Conservation (phyloP, 805 yeast genomes). For the Lachancea kluyveri region DNA sequence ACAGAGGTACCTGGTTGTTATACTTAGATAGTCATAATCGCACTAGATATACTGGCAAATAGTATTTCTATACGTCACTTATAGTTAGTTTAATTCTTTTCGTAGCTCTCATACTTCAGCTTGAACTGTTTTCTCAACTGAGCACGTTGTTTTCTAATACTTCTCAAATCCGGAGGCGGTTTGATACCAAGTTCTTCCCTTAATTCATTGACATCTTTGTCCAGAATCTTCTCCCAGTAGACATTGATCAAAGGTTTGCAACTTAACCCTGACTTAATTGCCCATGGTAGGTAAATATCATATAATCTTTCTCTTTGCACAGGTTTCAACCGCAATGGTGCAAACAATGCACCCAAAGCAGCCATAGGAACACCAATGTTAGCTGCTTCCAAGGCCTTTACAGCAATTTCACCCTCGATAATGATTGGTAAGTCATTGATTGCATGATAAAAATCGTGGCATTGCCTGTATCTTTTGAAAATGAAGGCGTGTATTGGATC, state of each 20-base stretch:
- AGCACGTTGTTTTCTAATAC: conserved; percentile 40
- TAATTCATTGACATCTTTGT: conserved; percentile 64
- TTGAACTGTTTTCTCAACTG: conserved; percentile 20
- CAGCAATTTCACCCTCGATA: conserved; percentile 94
- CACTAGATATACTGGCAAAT: conserved; percentile 1
- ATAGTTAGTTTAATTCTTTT: conserved; percentile 1
- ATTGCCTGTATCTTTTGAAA: conserved; percentile 91
- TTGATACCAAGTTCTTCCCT: conserved; percentile 67
- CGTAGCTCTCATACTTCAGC: conserved; percentile 20
- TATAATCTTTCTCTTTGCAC: conserved; percentile 58
- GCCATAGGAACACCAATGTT: conserved; percentile 95
- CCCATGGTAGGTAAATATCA: conserved; percentile 84
- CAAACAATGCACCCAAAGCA: conserved; percentile 84
- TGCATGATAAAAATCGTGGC: conserved; percentile 96
- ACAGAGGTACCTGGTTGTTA: too few species aligned
- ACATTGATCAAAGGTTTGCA: conserved; percentile 78
- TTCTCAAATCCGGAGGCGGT: conserved; percentile 74
- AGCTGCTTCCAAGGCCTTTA: conserved; percentile 86
- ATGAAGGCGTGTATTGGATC: conserved; percentile 88
- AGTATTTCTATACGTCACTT: background rate
- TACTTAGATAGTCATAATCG: background rate
- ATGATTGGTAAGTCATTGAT: conserved; percentile 84
- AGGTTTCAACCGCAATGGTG: conserved; percentile 69
- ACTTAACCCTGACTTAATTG: conserved; percentile 61
- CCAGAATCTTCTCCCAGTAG: conserved; percentile 84